Evolutionary conservation across 305 asterid genomes (phyloP).

Genomic region (Ruellia speciosa): DNA sequence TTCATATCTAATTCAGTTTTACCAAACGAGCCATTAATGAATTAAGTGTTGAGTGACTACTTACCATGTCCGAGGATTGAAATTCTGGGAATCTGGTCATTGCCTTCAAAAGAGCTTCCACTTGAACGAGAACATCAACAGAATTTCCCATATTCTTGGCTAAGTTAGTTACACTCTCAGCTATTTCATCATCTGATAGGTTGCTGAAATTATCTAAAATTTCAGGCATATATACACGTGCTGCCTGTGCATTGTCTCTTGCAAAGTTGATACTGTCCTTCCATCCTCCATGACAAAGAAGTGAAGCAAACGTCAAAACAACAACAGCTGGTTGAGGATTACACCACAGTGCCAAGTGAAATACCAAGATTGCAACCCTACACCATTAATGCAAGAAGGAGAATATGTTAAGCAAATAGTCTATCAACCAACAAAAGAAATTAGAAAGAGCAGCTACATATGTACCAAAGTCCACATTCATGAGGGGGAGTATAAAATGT

Average conservation of each 20-base stretch:
- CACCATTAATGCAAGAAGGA: slow-evolving; percentile 21
- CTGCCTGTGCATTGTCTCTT: slow-evolving; percentile 42
- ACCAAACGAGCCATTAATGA: too few relatives aligned
- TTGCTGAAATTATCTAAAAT: slow-evolving; percentile 33
- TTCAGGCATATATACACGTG: slow-evolving; percentile 46
- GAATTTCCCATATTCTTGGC: slow-evolving; percentile 45
- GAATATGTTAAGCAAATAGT: slow-evolving; percentile 17
- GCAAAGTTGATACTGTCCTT: slow-evolving; percentile 53
- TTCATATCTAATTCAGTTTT: too few relatives aligned
- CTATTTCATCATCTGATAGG: slow-evolving; percentile 64
- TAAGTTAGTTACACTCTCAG: slow-evolving; percentile 42
- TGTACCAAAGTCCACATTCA: background rate
- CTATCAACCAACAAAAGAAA: slow-evolving; percentile 19
- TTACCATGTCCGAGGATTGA: slow-evolving; percentile 53
- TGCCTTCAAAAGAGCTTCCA: slow-evolving; percentile 40
- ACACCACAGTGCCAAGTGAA: slow-evolving; percentile 52
- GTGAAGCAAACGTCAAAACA: slow-evolving; percentile 72
- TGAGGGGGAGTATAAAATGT: slow-evolving; percentile 4
- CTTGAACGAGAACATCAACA: slow-evolving; percentile 34
- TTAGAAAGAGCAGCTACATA: background rate
- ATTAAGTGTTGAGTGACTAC: slow-evolving; percentile 21
- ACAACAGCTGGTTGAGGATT: slow-evolving; percentile 59
- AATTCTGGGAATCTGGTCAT: slow-evolving; percentile 55
- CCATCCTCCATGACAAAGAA: slow-evolving; percentile 66
- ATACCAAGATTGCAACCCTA: slow-evolving; percentile 80